phyloP scores from a whole-genome alignment of 345 rosid species.

The Carallia pectinifolia region DNA sequence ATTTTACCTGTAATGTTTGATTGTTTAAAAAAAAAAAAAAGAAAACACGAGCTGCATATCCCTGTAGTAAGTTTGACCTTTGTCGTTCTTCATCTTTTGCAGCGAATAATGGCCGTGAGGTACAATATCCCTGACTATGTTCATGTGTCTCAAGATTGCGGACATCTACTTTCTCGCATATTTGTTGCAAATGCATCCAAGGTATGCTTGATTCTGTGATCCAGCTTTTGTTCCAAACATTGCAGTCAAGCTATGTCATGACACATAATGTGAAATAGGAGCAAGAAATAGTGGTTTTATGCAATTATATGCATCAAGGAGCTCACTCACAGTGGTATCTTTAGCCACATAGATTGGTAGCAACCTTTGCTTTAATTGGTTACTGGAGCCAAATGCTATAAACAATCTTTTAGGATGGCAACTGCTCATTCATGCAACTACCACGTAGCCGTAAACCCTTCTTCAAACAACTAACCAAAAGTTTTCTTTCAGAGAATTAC shows the following conservation, averaged over 20 bases:
- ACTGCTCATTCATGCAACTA: no score
- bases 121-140: slow-evolving; percentile 89
- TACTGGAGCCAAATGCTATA: no score
- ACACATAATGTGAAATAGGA: no score
- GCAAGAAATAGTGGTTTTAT: no score
- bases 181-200: slow-evolving; percentile 71
- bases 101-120: slow-evolving; percentile 86
- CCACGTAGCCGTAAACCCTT: neutral
- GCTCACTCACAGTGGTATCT: no score
- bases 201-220: slow-evolving; percentile 38
- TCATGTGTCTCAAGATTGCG: slow-evolving; percentile 79
- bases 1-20: neutral
- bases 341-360: no score
- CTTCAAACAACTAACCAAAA: neutral
- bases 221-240: neutral
- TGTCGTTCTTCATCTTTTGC: slow-evolving; percentile 24
- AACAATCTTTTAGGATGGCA: no score
- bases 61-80: neutral
- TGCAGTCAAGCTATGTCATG: neutral
- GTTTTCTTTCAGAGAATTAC: slow-evolving; percentile 26
- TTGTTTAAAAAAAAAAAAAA: neutral
- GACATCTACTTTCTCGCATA: slow-evolving; percentile 71
- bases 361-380: no score
- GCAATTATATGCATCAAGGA: no score
- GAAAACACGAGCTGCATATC: neutral